A percentile compares a stretch with the other conserved stretches of the same genome.
Evolutionary conservation across 805 yeast genomes (phyloP).

Genomic region (Cyberlindnera japonica): DNA sequence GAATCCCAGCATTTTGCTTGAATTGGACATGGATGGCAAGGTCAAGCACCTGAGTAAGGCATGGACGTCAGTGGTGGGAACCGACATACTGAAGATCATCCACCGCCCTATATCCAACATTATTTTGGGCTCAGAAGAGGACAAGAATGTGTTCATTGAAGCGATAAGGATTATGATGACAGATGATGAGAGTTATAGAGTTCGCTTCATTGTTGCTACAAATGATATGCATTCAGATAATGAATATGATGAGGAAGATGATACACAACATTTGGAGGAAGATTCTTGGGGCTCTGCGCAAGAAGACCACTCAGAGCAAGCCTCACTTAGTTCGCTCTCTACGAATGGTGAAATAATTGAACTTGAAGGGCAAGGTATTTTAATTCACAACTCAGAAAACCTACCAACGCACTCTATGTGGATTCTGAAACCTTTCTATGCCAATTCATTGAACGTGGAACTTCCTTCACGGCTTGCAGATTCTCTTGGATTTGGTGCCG

Average conservation of each 20-base stretch:
- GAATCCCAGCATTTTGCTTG: slow-evolving; percentile 77
- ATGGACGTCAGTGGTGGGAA: slow-evolving; percentile 80
- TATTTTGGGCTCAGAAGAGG: slow-evolving; percentile 62
- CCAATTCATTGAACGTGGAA: slow-evolving; percentile 58
- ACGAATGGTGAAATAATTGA: slow-evolving; percentile 64
- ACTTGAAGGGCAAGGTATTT: slow-evolving; percentile 90
- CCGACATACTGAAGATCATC: slow-evolving; percentile 50
- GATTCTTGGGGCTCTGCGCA: slow-evolving; percentile 10
- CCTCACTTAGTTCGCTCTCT: slow-evolving; percentile 34
- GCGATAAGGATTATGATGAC: slow-evolving; percentile 67
- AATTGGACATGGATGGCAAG: slow-evolving; percentile 73
- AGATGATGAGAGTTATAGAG: slow-evolving; percentile 76
- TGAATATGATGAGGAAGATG: slow-evolving; percentile 18
- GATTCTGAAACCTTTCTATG: slow-evolving; percentile 79
- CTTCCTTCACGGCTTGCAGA: slow-evolving; percentile 69
- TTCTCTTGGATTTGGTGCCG: slow-evolving; percentile 84
- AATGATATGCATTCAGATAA: slow-evolving; percentile 29
- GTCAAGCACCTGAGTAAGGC: slow-evolving; percentile 70
- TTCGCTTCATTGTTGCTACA: slow-evolving; percentile 57
- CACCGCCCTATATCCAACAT: slow-evolving; percentile 56
- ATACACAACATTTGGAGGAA: slow-evolving; percentile 3
- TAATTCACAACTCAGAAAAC: slow-evolving; percentile 61
- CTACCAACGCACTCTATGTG: slow-evolving; percentile 85
- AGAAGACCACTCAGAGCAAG: slow-evolving; percentile 28
- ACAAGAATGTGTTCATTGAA: slow-evolving; percentile 60